Evolutionary conservation across 2,329 filamentous ascomycete genomes (phyloP).

Genomic region (Furcasterigmium sp.): DNA sequence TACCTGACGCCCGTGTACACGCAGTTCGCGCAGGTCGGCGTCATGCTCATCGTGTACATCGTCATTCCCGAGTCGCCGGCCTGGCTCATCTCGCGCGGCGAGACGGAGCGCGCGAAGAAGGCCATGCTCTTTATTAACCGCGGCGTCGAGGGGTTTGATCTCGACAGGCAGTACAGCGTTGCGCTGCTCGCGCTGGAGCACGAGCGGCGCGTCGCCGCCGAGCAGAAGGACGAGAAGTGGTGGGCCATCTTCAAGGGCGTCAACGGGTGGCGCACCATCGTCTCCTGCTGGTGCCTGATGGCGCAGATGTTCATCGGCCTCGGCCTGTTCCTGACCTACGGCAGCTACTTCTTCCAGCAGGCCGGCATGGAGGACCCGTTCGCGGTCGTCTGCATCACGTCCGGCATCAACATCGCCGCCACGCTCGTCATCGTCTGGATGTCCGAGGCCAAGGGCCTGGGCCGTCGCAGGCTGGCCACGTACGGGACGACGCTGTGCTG

Average conservation of each 20-base stretch:
- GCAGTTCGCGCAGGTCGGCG: conserved; percentile 36
- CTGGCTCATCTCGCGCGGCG: conserved; percentile 23
- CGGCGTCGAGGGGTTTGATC: conserved; percentile 18
- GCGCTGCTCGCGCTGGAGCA: conserved; percentile 14
- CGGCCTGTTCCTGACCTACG: background rate
- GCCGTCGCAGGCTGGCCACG: conserved; percentile 13
- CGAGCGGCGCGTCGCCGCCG: conserved; percentile 15
- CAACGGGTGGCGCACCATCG: conserved; percentile 20
- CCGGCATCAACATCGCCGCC: conserved; percentile 13
- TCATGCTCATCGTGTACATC: conserved; percentile 31
- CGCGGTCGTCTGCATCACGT: conserved; percentile 11
- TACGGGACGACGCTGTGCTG: conserved; percentile 10
- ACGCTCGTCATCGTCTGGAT: conserved; percentile 5
- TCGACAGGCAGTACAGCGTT: conserved; percentile 20
- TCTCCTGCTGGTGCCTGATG: conserved; percentile 17
- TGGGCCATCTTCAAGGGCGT: conserved; percentile 21
- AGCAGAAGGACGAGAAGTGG: conserved; percentile 14
- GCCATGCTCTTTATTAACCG: conserved; percentile 13
- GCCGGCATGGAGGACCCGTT: conserved; percentile 19
- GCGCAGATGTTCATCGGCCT: conserved; percentile 6
- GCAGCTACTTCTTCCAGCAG: conserved; percentile 26
- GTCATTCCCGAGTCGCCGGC: conserved; percentile 32
- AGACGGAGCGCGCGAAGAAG: conserved; percentile 14
- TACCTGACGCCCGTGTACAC: conserved; percentile 35
- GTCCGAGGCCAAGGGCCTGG: conserved; percentile 11